Conservation (phyloP, 2,329 filamentous ascomycete species). For the Fusarium sp. region DNA sequence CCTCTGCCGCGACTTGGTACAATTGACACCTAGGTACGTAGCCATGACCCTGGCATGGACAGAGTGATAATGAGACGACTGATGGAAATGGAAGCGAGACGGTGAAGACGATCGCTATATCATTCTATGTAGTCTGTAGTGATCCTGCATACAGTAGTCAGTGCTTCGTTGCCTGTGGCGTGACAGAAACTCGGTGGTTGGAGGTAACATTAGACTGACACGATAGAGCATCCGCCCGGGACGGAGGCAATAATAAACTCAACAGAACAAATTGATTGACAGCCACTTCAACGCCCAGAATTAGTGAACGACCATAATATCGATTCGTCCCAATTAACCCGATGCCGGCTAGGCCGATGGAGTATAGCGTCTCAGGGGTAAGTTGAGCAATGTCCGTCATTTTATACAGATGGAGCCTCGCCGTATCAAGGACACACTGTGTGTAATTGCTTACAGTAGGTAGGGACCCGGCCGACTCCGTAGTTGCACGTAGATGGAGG, state of each 20-base stretch:
- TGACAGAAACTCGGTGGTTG: background rate
- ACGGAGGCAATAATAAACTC: constrained; percentile 3
- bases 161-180: too few relatives aligned
- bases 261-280: constrained; percentile 40
- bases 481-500: constrained; percentile 8
- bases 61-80: constrained; percentile 27
- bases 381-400: constrained; percentile 25
- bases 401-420: constrained; percentile 25
- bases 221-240: constrained; percentile 15
- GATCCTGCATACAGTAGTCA: too few relatives aligned
- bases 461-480: constrained; percentile 32
- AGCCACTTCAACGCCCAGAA: constrained; percentile 15
- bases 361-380: constrained; percentile 38
- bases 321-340: constrained; percentile 30
- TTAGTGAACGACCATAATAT: constrained; percentile 10
- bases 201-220: constrained; percentile 1
- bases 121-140: constrained; percentile 1
- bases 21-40: constrained; percentile 17
- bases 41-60: constrained; percentile 19
- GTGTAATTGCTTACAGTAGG: constrained; percentile 13
- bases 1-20: constrained; percentile 6
- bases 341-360: constrained; percentile 36
- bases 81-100: constrained; percentile 16
- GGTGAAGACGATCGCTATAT: constrained; percentile 21
- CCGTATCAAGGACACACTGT: constrained; percentile 27